Conservation (phyloP, 1,139 yeast genomes). For the Candida sp. region DNA sequence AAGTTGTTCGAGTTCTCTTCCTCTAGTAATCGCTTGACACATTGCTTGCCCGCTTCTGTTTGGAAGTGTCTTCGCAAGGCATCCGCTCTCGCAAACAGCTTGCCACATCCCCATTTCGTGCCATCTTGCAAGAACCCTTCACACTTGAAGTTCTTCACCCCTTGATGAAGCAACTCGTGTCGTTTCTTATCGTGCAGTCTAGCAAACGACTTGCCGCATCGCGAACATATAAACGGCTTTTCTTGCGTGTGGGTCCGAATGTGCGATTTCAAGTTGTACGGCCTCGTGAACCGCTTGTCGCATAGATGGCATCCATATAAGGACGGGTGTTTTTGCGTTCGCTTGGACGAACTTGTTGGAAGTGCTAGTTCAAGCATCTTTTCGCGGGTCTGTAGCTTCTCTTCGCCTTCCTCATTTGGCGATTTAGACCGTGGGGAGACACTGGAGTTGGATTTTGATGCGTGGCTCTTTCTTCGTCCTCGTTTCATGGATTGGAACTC, state of each 20-base stretch:
- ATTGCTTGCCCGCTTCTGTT: constrained; percentile 89
- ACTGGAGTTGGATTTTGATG: constrained; percentile 22
- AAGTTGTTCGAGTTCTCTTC: constrained; percentile 16
- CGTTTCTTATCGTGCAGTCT: constrained; percentile 94
- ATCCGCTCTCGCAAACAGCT: constrained; percentile 94
- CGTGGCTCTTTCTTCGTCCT: constrained; percentile 37
- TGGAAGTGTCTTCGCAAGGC: constrained; percentile 94
- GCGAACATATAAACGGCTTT: constrained; percentile 83
- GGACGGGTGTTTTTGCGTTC: constrained; percentile 78
- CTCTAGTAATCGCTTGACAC: constrained; percentile 73
- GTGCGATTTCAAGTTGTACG: constrained; percentile 92
- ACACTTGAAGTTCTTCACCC: constrained; percentile 89
- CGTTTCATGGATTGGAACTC: constrained; percentile 34
- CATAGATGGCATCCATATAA: constrained; percentile 85
- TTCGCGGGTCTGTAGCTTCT: constrained; percentile 41
- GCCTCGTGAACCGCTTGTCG: constrained; percentile 87
- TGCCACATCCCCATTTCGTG: constrained; percentile 86
- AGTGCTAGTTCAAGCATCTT: constrained; percentile 68
- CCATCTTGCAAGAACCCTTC: constrained; percentile 72
- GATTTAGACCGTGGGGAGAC: constrained; percentile 18
- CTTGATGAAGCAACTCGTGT: constrained; percentile 92
- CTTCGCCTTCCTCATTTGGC: constrained; percentile 14
- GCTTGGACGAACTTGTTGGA: constrained; percentile 50
- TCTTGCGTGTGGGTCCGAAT: constrained; percentile 94
- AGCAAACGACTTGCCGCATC: constrained; percentile 95